phyloP scores from a whole-genome alignment of 2,329 filamentous ascomycete genomes.

The Hirsutella thompsonii region DNA sequence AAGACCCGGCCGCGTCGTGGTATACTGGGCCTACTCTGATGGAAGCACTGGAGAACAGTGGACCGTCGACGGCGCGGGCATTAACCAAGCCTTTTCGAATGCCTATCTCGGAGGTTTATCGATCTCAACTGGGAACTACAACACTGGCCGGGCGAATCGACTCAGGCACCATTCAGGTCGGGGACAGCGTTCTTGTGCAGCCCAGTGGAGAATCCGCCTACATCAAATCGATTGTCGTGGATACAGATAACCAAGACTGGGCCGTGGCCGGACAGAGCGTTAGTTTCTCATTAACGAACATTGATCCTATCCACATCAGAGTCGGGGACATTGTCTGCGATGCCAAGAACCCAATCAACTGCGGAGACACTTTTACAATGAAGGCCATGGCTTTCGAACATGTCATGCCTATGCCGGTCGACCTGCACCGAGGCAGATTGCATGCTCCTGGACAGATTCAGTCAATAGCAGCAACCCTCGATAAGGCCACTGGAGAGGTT shows the following conservation, averaged over 20 bases:
- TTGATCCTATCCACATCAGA: conserved; percentile 71
- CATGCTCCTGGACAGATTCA: conserved; percentile 66
- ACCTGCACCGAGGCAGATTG: conserved; percentile 76
- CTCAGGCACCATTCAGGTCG: conserved; percentile 69
- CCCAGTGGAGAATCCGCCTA: conserved; percentile 71
- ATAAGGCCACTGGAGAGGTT: conserved; percentile 65
- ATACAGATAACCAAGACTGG: conserved; percentile 66
- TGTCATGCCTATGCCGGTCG: conserved; percentile 76
- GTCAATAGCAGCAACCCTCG: conserved; percentile 58
- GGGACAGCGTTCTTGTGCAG: conserved; percentile 67
- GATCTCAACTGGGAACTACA: conserved; percentile 66
- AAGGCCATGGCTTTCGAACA: conserved; percentile 87
- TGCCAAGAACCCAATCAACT: conserved; percentile 51
- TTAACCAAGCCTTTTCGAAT: conserved; percentile 72
- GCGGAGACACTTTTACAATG: conserved; percentile 61
- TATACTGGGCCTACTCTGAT: conserved; percentile 70
- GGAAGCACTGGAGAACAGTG: conserved; percentile 72
- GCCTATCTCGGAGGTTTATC: conserved; percentile 79
- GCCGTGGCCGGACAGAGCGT: conserved; percentile 86
- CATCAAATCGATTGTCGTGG: conserved; percentile 70
- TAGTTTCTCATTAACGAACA: conserved; percentile 69
- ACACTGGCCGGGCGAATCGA: conserved; percentile 82
- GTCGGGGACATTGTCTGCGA: conserved; percentile 81
- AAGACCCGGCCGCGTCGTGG: conserved; percentile 53
- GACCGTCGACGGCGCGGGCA: conserved; percentile 51